Evolutionary conservation across 805 yeast species (phyloP).

Genomic region (Zygoascus bituminiphila): DNA sequence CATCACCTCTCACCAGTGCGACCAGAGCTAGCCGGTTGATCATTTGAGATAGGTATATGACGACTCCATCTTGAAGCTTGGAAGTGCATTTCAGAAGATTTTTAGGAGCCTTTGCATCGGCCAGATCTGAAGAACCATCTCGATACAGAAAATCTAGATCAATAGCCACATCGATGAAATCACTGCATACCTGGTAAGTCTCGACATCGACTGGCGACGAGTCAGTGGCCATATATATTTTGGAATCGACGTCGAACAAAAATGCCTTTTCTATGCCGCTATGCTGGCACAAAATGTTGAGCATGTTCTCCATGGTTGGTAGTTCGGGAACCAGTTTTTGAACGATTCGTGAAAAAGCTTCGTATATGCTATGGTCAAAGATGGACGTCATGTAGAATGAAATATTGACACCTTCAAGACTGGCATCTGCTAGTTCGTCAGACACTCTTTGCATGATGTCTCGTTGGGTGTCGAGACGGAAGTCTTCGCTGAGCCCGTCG

Average conservation of each 20-base stretch:
- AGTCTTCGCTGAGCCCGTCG: slow-evolving; percentile 91
- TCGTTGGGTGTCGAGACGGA: slow-evolving; percentile 86
- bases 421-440: slow-evolving; percentile 83
- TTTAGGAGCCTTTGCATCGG: neutral
- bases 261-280: slow-evolving; percentile 89
- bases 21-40: slow-evolving; percentile 87
- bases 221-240: slow-evolving; percentile 93
- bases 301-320: slow-evolving; percentile 77
- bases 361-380: slow-evolving; percentile 92
- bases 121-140: slow-evolving; percentile 6
- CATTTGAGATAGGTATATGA: slow-evolving; percentile 81
- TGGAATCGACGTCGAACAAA: slow-evolving; percentile 82
- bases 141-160: slow-evolving; percentile 54
- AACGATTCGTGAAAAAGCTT: slow-evolving; percentile 87
- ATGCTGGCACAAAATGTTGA: slow-evolving; percentile 82
- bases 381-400: slow-evolving; percentile 88
- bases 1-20: slow-evolving; percentile 69
- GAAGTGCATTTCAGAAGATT: slow-evolving; percentile 52
- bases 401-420: slow-evolving; percentile 84
- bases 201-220: slow-evolving; percentile 93
- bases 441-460: slow-evolving; percentile 95
- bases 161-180: slow-evolving; percentile 88
- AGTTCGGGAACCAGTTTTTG: slow-evolving; percentile 86
- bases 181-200: slow-evolving; percentile 94
- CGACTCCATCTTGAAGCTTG: slow-evolving; percentile 72